Evolutionary conservation across 192 early-diverging fungal genomes (phyloP), one percentile per base, ranked within the genome.

Genomic region (Pilaira anomala): DNA sequence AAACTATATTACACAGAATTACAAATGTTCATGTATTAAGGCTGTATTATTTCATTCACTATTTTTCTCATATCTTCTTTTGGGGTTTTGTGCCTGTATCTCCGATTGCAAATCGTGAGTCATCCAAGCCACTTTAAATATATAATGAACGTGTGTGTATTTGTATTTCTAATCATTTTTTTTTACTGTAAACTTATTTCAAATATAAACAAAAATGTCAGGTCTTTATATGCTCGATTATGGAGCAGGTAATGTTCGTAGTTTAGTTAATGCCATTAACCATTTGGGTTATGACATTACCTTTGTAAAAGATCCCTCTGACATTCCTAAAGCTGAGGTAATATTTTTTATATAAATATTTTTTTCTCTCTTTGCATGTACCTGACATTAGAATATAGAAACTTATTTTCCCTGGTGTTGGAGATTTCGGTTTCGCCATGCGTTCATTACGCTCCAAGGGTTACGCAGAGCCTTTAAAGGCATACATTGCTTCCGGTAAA

Each of bases 201-300:
- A 29, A 18, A 2, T 9, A 28, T 33, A 54, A 18, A 33, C 9
- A 50, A 25, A 25, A 49, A 85, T 85, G 83, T 56, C 69, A 24
- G 80, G 79, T 41, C 71, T 84, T 65, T 94, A 87, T 73, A 81
- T 99, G 29, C 84, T 99, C 42, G 98, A 99, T 83, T 99, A 99
- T 80, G 98, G 98, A 22, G 97, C 98, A n/a, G 98, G 98, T 26
- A 99, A 99, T 75, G 95, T 99, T 49, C 93, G 95, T 53, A 94
- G 92, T 59, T 80, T 99, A 56, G 82, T 95, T 55, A 99, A 99
- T 62, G 96, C 96, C 0, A 91, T 99, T 50, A 80, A 88, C 60
- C 76, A 85, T 65, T 81, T 97, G n/a, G 98, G 96, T 21, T 88
- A 90, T 74, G 82, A 87, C 19, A 89, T 99, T 55, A 80, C 87